Evolutionary conservation across 108 stramenopile species (phyloP).

Genomic region (Nannochloropsis gaditana): DNA sequence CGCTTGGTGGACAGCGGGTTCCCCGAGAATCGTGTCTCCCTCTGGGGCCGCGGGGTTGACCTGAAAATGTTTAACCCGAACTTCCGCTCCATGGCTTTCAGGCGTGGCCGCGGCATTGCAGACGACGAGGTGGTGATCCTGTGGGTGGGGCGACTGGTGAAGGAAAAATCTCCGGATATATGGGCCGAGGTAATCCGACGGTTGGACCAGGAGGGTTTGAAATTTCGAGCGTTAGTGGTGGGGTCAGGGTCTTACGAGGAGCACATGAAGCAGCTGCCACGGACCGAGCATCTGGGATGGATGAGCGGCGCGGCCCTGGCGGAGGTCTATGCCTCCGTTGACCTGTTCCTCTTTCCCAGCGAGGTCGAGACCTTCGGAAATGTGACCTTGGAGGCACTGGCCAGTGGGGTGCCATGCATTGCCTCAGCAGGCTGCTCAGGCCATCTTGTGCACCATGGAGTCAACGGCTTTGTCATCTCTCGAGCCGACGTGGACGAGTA

Average conservation of each 20-base stretch:
- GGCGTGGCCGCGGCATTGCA: conserved; percentile 51
- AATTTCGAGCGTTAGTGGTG: conserved; percentile 58
- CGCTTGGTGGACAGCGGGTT: conserved; percentile 52
- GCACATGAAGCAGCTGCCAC: conserved; percentile 51
- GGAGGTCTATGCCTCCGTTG: conserved; percentile 61
- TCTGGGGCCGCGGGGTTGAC: conserved; percentile 68
- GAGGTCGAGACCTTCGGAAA: conserved; percentile 68
- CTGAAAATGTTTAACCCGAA: conserved; percentile 56
- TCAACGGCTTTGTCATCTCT: background rate
- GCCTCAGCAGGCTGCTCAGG: conserved; percentile 59
- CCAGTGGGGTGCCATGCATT: conserved; percentile 62
- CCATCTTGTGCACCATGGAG: conserved; percentile 13
- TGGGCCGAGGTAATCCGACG: conserved; percentile 53
- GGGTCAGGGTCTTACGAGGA: conserved; percentile 59
- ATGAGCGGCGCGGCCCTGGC: conserved; percentile 57
- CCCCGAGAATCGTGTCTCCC: conserved; percentile 29
- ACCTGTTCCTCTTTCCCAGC: conserved; percentile 65
- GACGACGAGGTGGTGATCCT: conserved; percentile 58
- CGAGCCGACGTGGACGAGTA: background rate
- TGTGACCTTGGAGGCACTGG: conserved; percentile 66
- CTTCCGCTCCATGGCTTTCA: conserved; percentile 52
- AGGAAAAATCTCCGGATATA: conserved; percentile 64
- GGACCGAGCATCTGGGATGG: conserved; percentile 59
- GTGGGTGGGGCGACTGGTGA: conserved; percentile 64
- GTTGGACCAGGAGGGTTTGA: conserved; percentile 43